These are phyloP conservation scores for Agrocybe pediades DNA, from an alignment of 768 basidiomycete genomes.

Conservation along the genomic window DNA sequence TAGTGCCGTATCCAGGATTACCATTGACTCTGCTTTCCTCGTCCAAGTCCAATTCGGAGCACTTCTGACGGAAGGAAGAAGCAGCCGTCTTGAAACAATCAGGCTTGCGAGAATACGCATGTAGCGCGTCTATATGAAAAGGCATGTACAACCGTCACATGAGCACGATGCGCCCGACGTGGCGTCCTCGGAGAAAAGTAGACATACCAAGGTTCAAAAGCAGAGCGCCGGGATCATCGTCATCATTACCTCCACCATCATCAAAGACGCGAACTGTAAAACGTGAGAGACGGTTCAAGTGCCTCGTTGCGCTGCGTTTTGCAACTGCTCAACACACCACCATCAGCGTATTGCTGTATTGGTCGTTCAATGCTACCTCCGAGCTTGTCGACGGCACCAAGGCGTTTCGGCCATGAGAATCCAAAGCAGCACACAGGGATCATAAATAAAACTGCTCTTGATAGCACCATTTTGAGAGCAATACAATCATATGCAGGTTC, in stretches of 20 bases:
- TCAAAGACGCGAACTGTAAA: background rate
- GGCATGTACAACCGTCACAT: background rate
- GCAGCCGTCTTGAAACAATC: conserved; percentile 68
- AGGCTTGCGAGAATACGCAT: conserved; percentile 45
- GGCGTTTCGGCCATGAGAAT: background rate
- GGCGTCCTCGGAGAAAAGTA: background rate
- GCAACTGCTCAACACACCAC: background rate
- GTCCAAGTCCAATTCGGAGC: conserved; percentile 58
- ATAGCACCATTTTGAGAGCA: background rate
- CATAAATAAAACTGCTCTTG: background rate
- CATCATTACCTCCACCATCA: conserved; percentile 8
- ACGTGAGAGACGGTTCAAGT: background rate
- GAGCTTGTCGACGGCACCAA: background rate
- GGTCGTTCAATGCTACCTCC: background rate
- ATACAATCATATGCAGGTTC: too few species aligned
- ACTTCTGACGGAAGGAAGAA: conserved; percentile 45
- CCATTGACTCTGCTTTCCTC: conserved; percentile 66
- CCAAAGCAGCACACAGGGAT: background rate
- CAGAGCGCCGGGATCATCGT: conserved; percentile 6
- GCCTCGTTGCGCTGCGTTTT: background rate
- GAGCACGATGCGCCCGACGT: background rate
- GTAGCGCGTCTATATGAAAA: conserved; percentile 37
- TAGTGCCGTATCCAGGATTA: conserved; percentile 20
- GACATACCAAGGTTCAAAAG: conserved; percentile 13
- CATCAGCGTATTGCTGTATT: background rate